These are phyloP conservation scores for Aquilaria sinensis DNA, from an alignment of 345 rosid species.

Conservation along the genomic window DNA sequence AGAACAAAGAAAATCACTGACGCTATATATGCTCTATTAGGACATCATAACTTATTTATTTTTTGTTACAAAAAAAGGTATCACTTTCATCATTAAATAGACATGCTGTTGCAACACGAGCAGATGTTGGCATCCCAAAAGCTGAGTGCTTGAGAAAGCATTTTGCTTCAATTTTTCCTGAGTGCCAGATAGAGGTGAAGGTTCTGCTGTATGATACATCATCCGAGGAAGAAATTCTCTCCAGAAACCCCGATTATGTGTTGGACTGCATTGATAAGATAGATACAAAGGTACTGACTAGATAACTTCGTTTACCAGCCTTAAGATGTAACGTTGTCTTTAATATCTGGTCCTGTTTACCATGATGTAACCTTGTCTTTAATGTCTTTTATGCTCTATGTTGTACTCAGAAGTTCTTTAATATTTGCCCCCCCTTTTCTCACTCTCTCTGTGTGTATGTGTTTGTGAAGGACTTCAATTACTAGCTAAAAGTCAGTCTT, in stretches of 20 bases:
- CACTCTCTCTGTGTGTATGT: too few species aligned
- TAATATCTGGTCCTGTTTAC: too few species aligned
- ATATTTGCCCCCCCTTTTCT: too few species aligned
- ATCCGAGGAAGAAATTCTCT: slow-evolving; percentile 86
- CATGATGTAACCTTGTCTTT: too few species aligned
- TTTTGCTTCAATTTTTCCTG: slow-evolving; percentile 82
- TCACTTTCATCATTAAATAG: slow-evolving; percentile 92
- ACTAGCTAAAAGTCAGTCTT: too few species aligned
- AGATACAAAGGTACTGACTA: slow-evolving; percentile 67
- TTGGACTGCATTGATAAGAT: slow-evolving; percentile 99
- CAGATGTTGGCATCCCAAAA: slow-evolving; percentile 91
- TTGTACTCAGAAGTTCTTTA: too few species aligned
- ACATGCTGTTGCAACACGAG: slow-evolving; percentile 94
- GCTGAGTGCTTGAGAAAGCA: slow-evolving; percentile 89
- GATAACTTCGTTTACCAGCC: neutral
- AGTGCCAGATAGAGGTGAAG: slow-evolving; percentile 72
- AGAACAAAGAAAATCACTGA: too few species aligned
- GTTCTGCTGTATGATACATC: slow-evolving; percentile 74
- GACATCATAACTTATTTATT: slow-evolving; percentile 25
- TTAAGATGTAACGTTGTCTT: too few species aligned
- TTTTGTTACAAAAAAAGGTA: slow-evolving; percentile 50
- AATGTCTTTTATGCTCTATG: too few species aligned
- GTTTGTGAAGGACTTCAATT: too few species aligned
- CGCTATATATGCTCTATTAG: neutral
- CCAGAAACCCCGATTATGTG: slow-evolving; percentile 88